Evolutionary conservation across 305 asterid genomes (phyloP).

Genomic region (Caryopteris hybrid): DNA sequence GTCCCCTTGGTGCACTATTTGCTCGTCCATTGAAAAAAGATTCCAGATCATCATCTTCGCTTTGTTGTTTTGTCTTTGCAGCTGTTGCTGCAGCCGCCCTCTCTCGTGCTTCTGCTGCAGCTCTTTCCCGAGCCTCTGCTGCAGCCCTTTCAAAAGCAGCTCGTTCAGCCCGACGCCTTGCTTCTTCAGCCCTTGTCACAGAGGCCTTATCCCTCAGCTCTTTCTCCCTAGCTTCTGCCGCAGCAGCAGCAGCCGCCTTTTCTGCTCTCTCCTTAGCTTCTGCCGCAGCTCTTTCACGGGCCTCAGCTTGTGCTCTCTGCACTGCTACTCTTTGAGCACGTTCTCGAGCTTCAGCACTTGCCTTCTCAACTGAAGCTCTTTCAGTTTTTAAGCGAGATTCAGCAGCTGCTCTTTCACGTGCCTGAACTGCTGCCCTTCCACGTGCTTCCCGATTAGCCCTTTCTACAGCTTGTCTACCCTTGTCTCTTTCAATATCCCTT

Average conservation of each 20-base stretch:
- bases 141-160: slow-evolving; percentile 90
- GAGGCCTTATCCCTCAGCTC: slow-evolving; percentile 54
- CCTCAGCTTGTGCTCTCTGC: slow-evolving; percentile 95
- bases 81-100: slow-evolving; percentile 55
- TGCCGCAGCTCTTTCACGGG: slow-evolving; percentile 95
- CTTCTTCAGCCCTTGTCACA: slow-evolving; percentile 59
- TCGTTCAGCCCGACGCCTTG: slow-evolving; percentile 77
- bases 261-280: slow-evolving; percentile 91
- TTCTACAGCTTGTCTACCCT: slow-evolving; percentile 87
- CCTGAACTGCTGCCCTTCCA: slow-evolving; percentile 79
- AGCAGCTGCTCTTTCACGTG: slow-evolving; percentile 64
- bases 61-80: slow-evolving; percentile 73
- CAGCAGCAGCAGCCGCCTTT: slow-evolving; percentile 70
- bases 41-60: slow-evolving; percentile 76
- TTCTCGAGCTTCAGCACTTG: slow-evolving; percentile 81
- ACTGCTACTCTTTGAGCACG: slow-evolving; percentile 95
- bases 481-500: slow-evolving; percentile 71
- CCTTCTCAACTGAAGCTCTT: slow-evolving; percentile 80
- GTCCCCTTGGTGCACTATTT: slow-evolving; percentile 84
- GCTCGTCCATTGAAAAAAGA: slow-evolving; percentile 84
- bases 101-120: slow-evolving; percentile 74
- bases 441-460: slow-evolving; percentile 99
- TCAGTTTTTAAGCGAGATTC: slow-evolving; percentile 73
- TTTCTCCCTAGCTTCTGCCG: slow-evolving; percentile 63
- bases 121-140: slow-evolving; percentile 91